Evolutionary conservation across 2,329 filamentous ascomycete species (phyloP).

Genomic region (Camptophora hylomeconis): DNA sequence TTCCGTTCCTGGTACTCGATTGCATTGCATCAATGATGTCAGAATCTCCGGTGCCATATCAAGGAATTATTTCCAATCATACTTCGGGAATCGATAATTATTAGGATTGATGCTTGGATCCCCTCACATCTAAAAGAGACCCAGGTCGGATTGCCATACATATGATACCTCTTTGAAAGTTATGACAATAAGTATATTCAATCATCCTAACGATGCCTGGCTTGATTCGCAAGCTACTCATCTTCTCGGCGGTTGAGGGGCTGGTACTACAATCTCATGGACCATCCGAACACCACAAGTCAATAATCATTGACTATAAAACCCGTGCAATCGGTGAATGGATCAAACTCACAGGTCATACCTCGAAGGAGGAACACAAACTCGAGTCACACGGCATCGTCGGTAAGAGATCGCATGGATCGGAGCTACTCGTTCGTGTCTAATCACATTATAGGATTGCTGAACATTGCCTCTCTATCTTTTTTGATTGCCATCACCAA

Average conservation of each 20-base stretch:
- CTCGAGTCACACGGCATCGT: slow-evolving; percentile 42
- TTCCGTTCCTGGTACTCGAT: too few species aligned
- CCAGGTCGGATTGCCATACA: too few species aligned
- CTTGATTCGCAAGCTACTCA: slow-evolving; percentile 64
- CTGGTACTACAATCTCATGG: slow-evolving; percentile 64
- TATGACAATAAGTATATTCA: too few species aligned
- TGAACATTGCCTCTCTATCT: slow-evolving; percentile 66
- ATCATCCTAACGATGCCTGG: slow-evolving; percentile 65
- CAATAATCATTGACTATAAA: slow-evolving; percentile 59
- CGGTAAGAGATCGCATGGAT: slow-evolving; percentile 30
- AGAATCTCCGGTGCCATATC: too few species aligned
- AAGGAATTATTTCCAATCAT: too few species aligned
- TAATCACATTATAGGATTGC: slow-evolving; percentile 48
- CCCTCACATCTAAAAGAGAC: too few species aligned
- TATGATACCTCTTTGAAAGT: too few species aligned
- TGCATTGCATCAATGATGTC: too few species aligned
- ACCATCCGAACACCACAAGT: slow-evolving; percentile 31
- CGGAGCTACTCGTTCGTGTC: slow-evolving; percentile 5
- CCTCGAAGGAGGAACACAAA: slow-evolving; percentile 22
- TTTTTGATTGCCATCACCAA: slow-evolving; percentile 80
- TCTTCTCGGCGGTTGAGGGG: slow-evolving; percentile 72
- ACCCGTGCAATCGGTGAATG: slow-evolving; percentile 38
- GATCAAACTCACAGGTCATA: slow-evolving; percentile 20
- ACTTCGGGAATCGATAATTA: too few species aligned
- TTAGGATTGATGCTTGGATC: too few species aligned